These are phyloP conservation scores for Fusarium sp. DNA, from an alignment of 2,329 filamentous ascomycete genomes.

Conservation along the genomic window DNA sequence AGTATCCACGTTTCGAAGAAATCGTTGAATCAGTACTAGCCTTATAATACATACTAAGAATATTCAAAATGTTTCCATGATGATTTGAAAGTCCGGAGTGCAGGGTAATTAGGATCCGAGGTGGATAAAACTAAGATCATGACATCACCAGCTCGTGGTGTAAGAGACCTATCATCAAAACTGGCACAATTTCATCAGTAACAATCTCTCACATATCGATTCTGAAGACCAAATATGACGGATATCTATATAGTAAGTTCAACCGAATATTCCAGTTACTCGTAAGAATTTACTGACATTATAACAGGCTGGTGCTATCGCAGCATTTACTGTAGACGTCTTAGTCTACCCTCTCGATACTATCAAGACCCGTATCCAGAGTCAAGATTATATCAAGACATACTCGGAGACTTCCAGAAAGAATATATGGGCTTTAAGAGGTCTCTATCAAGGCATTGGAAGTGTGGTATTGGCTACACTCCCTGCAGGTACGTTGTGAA, in stretches of 20 bases:
- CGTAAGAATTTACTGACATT: slow-evolving; percentile 14
- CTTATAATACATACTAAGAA: neutral
- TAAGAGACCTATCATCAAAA: neutral
- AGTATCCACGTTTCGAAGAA: neutral
- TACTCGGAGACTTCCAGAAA: slow-evolving; percentile 69
- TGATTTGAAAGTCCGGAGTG: slow-evolving; percentile 4
- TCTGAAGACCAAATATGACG: slow-evolving; percentile 24
- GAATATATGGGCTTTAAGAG: slow-evolving; percentile 69
- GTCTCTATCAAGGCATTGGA: slow-evolving; percentile 88
- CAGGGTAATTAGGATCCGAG: slow-evolving; percentile 18
- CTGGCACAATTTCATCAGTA: neutral
- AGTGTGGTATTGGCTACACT: slow-evolving; percentile 87
- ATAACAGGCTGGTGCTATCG: slow-evolving; percentile 80
- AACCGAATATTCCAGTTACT: accelerated
- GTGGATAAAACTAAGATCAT: slow-evolving; percentile 20
- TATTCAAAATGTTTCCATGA: neutral
- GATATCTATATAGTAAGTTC: slow-evolving; percentile 50
- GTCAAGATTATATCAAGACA: slow-evolving; percentile 75
- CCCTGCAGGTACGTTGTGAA: slow-evolving; percentile 73
- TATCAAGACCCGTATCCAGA: slow-evolving; percentile 87
- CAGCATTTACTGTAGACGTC: slow-evolving; percentile 87
- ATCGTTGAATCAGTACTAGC: neutral
- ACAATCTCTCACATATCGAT: neutral
- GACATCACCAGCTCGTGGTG: slow-evolving; percentile 33
- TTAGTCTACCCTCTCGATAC: slow-evolving; percentile 91